Base-by-base conservation (phyloP, 371 early-diverging fungal genomes). In the Mortierella polycephala region DNA sequence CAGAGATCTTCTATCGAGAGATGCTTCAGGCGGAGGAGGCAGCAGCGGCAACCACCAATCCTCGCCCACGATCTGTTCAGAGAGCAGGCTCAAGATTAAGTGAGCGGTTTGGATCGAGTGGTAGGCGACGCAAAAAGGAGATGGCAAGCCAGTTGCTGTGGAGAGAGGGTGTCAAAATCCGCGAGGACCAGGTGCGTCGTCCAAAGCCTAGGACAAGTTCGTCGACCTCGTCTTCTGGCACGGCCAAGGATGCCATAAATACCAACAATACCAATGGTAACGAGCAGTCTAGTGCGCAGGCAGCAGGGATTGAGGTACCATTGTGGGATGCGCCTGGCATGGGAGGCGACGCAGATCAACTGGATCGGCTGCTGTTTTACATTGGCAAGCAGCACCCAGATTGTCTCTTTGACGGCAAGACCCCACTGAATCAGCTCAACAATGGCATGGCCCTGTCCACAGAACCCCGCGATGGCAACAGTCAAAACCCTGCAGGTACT, bases 331-430 rank as follows among this genome's bases (percentile, higher is more conserved):
- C 57, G 12, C 44, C 49, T 42, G 23, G 20, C 4, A 12, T 62
- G 12, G 60, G 42, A 14, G 20, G 62, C 5, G 69, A 72, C n/a
- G 72, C 50, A 13, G 79, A 77, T 57, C 62, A 46, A 57, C 40
- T 74, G 42, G 79, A 74, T 45, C 71, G 71, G 18, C 60, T 79
- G 13, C 45, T 83, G n/a, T 52, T 47, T 9, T 74, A 85, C 49
- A 90, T 93, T 75, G 90, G 89, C 16, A 82, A 85, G 21, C 63
- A 64, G 18, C 88, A 92, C 65, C 88, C 91, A 7, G 93, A 93
- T 60, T 92, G 93, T 69, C 65, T 90, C 11, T 75, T 86, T 18
- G 82, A 85, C 50, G 73, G 73, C 23, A 83, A 67, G 62, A 75
- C 81, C 12, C 83, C 88, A 2, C 69, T 92, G 14, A 87, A 89